These are phyloP conservation scores for Xylaria sp. DNA, from an alignment of 2,329 filamentous ascomycete genomes.

Conservation along the genomic window DNA sequence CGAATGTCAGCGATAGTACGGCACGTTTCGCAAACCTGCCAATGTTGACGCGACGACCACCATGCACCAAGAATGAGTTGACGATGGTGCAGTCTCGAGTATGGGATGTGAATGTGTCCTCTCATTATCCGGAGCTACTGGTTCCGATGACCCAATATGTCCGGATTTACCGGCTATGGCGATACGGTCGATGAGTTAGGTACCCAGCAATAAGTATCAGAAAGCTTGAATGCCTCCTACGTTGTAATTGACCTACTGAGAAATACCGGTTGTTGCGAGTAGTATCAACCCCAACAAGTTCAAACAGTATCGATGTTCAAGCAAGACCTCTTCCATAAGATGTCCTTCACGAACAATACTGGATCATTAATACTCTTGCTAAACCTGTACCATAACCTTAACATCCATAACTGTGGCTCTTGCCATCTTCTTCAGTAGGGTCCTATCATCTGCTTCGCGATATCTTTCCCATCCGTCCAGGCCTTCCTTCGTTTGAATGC, in stretches of 20 bases:
- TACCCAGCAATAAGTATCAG: neutral
- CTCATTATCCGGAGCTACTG: slow-evolving; percentile 21
- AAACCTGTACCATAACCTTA: slow-evolving; percentile 54
- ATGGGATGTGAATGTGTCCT: slow-evolving; percentile 15
- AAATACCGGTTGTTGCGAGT: no score
- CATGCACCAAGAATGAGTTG: neutral
- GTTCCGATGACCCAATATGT: slow-evolving; percentile 19
- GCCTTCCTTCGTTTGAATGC: slow-evolving; percentile 86
- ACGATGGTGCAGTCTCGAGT: neutral
- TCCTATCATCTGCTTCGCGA: slow-evolving; percentile 84
- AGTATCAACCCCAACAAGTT: neutral
- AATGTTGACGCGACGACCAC: slow-evolving; percentile 1
- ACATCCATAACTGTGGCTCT: slow-evolving; percentile 73
- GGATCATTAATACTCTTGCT: slow-evolving; percentile 18
- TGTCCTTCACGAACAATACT: slow-evolving; percentile 12
- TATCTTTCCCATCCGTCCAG: slow-evolving; percentile 86
- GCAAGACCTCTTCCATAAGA: neutral
- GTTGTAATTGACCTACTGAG: neutral
- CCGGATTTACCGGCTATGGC: neutral
- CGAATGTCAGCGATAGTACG: neutral
- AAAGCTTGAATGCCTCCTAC: neutral
- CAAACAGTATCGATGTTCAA: neutral
- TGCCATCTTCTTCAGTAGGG: slow-evolving; percentile 84
- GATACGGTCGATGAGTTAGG: neutral
- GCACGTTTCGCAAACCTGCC: slow-evolving; percentile 7